These are phyloP conservation scores for Lumnitzera racemosa DNA, from an alignment of 345 rosid genomes.

Conservation along the genomic window DNA sequence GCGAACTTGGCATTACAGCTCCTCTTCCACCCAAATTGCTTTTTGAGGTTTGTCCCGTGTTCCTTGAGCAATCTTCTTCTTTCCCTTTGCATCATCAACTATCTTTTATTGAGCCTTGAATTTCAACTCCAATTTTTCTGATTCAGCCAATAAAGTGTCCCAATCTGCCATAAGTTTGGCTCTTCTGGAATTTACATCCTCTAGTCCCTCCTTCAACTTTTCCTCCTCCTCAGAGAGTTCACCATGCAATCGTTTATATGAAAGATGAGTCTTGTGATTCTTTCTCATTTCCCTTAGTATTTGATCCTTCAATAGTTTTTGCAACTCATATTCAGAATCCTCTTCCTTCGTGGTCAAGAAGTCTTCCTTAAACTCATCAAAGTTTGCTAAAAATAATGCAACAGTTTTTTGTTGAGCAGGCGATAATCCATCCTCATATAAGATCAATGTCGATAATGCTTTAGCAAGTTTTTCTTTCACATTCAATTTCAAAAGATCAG, in stretches of 20 bases:
- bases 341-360: too few relatives aligned
- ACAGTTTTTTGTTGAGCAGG: too few relatives aligned
- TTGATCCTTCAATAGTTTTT: too few relatives aligned
- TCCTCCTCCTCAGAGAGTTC: conserved; percentile 1
- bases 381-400: too few relatives aligned
- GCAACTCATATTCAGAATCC: too few relatives aligned
- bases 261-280: not conserved
- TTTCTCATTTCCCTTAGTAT: too few relatives aligned
- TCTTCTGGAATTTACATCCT: conserved; percentile 10
- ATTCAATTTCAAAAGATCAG: too few relatives aligned
- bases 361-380: too few relatives aligned
- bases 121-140: not conserved
- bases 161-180: not conserved
- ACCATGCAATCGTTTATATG: not conserved
- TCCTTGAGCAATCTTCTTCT: conserved; percentile 6
- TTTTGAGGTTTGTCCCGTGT: conserved; percentile 5
- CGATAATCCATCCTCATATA: too few relatives aligned
- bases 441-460: too few relatives aligned
- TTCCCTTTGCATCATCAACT: conserved; percentile 4
- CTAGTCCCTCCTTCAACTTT: not conserved
- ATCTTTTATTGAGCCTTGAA: not conserved
- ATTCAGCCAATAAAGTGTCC: conserved; percentile 4
- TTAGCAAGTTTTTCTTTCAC: too few relatives aligned
- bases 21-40: conserved; percentile 1
- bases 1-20: too few relatives aligned